phyloP scores from a whole-genome alignment of 169 alveolate species.

The Perkinsus marinus region DNA sequence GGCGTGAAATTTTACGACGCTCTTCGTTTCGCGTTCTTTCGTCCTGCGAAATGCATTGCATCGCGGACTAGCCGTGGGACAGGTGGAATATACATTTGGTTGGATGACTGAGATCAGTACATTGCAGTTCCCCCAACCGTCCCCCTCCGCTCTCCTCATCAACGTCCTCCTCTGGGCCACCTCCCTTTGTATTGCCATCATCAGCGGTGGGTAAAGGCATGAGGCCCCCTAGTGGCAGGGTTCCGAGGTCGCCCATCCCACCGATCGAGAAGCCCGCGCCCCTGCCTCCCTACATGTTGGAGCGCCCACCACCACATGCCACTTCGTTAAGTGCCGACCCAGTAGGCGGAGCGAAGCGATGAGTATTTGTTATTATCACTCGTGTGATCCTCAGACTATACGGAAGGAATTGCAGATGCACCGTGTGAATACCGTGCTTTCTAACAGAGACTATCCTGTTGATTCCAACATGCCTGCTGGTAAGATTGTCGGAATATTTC shows the following conservation, averaged over 20 bases:
- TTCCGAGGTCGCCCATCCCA: background rate
- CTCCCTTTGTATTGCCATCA: background rate
- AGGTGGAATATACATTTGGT: background rate
- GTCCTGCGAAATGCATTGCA: no score
- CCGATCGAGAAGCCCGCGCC: background rate
- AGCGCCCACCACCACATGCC: background rate
- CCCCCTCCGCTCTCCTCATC: background rate
- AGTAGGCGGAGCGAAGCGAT: background rate
- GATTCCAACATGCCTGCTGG: background rate
- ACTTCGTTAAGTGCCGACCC: background rate
- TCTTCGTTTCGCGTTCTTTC: no score
- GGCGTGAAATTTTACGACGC: no score
- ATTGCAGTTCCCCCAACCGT: background rate
- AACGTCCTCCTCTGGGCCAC: background rate
- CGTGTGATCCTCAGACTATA: background rate
- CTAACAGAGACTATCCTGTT: background rate
- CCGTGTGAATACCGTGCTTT: background rate
- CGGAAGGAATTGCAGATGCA: background rate
- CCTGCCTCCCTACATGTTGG: background rate
- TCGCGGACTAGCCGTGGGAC: background rate
- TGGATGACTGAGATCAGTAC: background rate
- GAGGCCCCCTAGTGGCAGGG: background rate
- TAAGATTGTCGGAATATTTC: background rate
- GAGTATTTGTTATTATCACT: background rate
- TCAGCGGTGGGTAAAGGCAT: background rate